Evolutionary conservation across 1,284 basidiomycete genomes (phyloP).

Genomic region (Melampsora americana): DNA sequence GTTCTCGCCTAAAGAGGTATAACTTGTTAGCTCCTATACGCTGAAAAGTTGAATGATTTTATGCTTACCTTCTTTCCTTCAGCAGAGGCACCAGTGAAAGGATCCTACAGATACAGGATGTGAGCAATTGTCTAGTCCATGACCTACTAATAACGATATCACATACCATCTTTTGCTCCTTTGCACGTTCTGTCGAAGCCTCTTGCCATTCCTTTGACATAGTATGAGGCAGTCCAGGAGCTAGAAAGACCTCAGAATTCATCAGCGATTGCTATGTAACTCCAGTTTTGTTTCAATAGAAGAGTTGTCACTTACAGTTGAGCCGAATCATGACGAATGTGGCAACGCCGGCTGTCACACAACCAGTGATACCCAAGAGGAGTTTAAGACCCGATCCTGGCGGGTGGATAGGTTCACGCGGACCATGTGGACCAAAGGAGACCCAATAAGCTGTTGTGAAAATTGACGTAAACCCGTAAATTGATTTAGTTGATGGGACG

Average conservation of each 20-base stretch:
- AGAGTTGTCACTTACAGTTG: slow-evolving; percentile 10
- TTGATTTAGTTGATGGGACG: neutral
- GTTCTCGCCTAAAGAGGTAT: slow-evolving; percentile 14
- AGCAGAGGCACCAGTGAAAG: slow-evolving; percentile 42
- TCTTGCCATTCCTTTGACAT: slow-evolving; percentile 45
- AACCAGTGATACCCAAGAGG: slow-evolving; percentile 41
- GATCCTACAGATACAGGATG: slow-evolving; percentile 14
- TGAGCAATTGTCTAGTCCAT: neutral
- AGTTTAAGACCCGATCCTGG: slow-evolving; percentile 44
- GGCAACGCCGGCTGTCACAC: slow-evolving; percentile 39
- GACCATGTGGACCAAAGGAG: slow-evolving; percentile 43
- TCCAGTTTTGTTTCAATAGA: too few species aligned
- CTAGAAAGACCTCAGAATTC: neutral
- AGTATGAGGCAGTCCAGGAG: slow-evolving; percentile 35
- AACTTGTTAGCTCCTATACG: neutral
- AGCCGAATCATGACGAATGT: slow-evolving; percentile 32
- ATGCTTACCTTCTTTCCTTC: slow-evolving; percentile 36
- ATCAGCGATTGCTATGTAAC: too few species aligned
- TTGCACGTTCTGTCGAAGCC: slow-evolving; percentile 40
- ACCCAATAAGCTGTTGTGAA: slow-evolving; percentile 40
- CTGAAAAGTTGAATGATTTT: neutral
- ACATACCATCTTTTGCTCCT: slow-evolving; percentile 45
- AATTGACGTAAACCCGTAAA: neutral
- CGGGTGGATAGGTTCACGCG: slow-evolving; percentile 43
- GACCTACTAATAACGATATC: neutral